Base-by-base conservation (phyloP, 352 stramenopile genomes). In the Phytophthora aleatoria region DNA sequence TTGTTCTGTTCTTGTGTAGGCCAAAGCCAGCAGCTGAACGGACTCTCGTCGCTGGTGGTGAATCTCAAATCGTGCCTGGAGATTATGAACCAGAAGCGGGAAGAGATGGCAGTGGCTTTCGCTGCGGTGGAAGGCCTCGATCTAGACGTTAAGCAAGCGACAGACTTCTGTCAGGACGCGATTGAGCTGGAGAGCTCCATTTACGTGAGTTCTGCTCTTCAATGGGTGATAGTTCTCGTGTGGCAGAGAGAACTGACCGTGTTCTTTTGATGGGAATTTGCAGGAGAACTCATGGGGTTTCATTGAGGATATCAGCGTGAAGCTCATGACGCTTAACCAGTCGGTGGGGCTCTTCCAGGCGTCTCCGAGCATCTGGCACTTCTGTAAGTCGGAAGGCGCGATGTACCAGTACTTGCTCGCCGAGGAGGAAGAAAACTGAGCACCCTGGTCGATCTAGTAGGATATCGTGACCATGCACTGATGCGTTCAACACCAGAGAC, bases 61-160 rank as follows among this genome's bases (percentile, higher is more conserved):
- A 83, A 89, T 42, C 75, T 96, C 47, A 96, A 96, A 64, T 81
- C 83, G 1, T 88, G 83, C 30, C 71, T 96, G 1, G 87, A 93
- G 61, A 96, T 94, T 28, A 90, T 96, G 81, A 90, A 85, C 60
- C 83, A 92, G 61, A 92, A 92, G 50, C 79, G 85, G 15, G 81
- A 84, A 24, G 87, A 94, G 48, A 83, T 96, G 69, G 77, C 83
- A 20, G 74, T 79, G 13, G 85, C 82, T 13, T 91, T 89, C 33
- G 78, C 87, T 12, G 87, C 85, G 1, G 84, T 82, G 12, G 83
- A 93, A 53, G 76, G 83, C 27, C 65, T 90, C 9, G 79, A 94
- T 57, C 73, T 94, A 30, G 90, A 94, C 57, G 83, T 94, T n/a
- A 85, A 89, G 76, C 83, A 92, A 79, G 81, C 82, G 26, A 78